Percentiles rank a stretch among this genome's conserved stretches.
Conservation (phyloP, 2,329 filamentous ascomycete genomes). For the Onygenales sp. region DNA sequence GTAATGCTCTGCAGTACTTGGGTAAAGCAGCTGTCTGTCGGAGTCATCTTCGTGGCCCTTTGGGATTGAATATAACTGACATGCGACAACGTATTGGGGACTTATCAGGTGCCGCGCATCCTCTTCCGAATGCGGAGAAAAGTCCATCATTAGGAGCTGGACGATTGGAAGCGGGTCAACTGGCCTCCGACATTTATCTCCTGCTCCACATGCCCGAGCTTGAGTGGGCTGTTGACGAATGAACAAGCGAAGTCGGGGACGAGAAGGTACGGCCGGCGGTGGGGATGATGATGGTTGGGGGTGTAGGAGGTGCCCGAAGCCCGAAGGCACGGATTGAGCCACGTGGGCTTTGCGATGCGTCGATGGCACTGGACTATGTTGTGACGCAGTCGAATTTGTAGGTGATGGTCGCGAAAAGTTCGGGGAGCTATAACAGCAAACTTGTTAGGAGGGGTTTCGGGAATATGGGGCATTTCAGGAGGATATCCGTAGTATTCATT, state of each 20-base stretch:
- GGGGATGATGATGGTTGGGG: constrained; percentile 20
- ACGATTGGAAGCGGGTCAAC: constrained; percentile 40
- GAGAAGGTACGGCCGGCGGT: constrained; percentile 15
- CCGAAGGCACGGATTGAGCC: constrained; percentile 22
- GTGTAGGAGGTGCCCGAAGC: constrained; percentile 29
- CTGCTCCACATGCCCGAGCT: constrained; percentile 37
- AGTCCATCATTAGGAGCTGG: constrained; percentile 37
- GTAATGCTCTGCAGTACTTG: constrained; percentile 8
- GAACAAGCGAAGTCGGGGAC: constrained; percentile 29
- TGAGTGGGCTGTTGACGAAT: constrained; percentile 39
- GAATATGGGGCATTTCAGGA: neutral
- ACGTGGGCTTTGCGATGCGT: constrained; percentile 7
- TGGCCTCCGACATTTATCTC: constrained; percentile 36
- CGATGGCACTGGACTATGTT: constrained; percentile 9
- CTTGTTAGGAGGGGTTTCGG: neutral
- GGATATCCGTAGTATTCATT: neutral
- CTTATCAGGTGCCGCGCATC: constrained; percentile 32
- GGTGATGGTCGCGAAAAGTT: neutral
- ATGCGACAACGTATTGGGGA: constrained; percentile 34
- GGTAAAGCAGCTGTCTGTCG: constrained; percentile 10
- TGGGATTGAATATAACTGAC: constrained; percentile 30
- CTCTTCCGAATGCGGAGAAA: constrained; percentile 27
- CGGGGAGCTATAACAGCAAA: neutral
- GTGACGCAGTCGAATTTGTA: constrained; percentile 3
- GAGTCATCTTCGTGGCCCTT: constrained; percentile 5